Percentiles rank a stretch among this genome's conserved stretches.
Evolutionary conservation across 2,329 filamentous ascomycete species (phyloP).

Genomic region (Epichloe glyceriae): DNA sequence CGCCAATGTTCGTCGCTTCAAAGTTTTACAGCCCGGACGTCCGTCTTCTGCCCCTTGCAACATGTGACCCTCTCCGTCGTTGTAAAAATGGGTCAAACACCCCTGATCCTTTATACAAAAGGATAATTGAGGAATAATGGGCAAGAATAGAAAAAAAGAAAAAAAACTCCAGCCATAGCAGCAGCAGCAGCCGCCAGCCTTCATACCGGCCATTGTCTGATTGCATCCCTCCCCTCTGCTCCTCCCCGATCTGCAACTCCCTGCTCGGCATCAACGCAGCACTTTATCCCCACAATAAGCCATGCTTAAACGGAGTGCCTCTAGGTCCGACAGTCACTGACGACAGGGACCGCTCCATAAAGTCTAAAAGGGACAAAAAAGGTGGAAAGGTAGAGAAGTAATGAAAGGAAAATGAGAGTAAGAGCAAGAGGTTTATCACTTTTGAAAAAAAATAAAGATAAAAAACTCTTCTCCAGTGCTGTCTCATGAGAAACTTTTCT

Average conservation of each 20-base stretch:
- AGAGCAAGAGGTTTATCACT: neutral
- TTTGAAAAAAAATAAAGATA: neutral
- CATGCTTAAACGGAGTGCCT: neutral
- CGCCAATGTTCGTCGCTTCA: constrained; percentile 1
- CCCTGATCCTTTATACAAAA: constrained; percentile 3
- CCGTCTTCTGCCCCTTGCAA: neutral
- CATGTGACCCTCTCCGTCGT: neutral
- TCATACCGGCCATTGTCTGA: neutral
- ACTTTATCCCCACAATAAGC: neutral
- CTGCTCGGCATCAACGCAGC: neutral
- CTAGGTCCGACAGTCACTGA: neutral
- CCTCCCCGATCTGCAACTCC: neutral
- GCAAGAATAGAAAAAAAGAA: neutral
- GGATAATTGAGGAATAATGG: neutral
- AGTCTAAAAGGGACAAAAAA: neutral
- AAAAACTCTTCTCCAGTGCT: neutral
- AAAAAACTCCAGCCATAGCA: neutral
- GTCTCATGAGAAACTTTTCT: neutral
- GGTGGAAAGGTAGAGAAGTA: neutral
- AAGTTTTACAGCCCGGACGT: neutral
- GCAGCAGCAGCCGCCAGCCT: neutral
- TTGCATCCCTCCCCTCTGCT: neutral
- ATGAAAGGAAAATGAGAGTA: neutral
- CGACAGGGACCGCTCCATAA: neutral
- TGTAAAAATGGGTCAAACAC: neutral